Base-by-base conservation (phyloP, 257 asterid species). In the Cinchona pubescens region DNA sequence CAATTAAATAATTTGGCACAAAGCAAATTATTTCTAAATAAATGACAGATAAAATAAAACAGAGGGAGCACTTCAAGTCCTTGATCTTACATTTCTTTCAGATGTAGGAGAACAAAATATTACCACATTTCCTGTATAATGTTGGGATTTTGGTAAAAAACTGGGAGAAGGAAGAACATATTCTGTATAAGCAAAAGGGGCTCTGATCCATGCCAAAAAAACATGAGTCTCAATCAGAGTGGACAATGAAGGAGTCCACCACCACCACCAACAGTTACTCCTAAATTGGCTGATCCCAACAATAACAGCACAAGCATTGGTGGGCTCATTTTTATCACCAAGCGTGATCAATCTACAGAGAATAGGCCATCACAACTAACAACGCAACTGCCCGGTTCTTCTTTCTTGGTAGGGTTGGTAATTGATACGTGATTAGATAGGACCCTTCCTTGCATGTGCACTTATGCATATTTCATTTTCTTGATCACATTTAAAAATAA, bases 321-420 rank as follows among this genome's bases (percentile, higher is more conserved):
- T 65, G 73, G 79, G 79, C 56, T 63, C 62, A 18, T 49, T 65
- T 37, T 65, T 25, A 37, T 32, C 62, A 21, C 53, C 14, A 45
- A 53, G 79, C 83, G 83, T 79, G 77, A 79, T 69, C 63, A 16
- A 2, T 62, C 79, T 69, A 79, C 79, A 79, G 83, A 79, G 83
- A 35, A 40, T 43, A 77, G 32, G 25, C 72, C 53, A 42, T 32
- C 43, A 37, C 18, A 13, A 35, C 18, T 4, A 30, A 62, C 66
- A 60, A 30, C 67, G 1, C 42, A 2, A 35, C 61, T 38, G 0
- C 1, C 30, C 2, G 0, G 43, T 23, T 51, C 7, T 32, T 37
- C 37, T 29, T 35, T 37, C 37, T 10, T 23, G 67, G 46, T 73
- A 30, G 77, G 77, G 71, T 30, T 70, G 16, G 40, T 27, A 27